A percentile compares a stretch with the other conserved stretches of the same genome.
These are phyloP conservation scores for Tylopilus balloui DNA, from an alignment of 768 basidiomycete species.

Conservation along the genomic window DNA sequence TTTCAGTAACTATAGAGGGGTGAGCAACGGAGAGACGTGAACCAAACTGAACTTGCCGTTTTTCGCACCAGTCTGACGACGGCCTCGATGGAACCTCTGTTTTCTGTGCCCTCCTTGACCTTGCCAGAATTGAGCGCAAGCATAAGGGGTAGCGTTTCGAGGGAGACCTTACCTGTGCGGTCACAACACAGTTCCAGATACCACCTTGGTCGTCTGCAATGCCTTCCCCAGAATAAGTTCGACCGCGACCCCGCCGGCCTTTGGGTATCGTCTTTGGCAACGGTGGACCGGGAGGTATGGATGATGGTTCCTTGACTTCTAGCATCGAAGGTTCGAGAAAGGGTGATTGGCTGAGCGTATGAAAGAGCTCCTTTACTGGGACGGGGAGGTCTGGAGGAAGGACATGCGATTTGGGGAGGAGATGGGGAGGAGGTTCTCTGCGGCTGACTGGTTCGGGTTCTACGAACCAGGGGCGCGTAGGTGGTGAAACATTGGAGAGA, in stretches of 20 bases:
- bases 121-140: constrained; percentile 23
- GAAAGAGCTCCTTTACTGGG: constrained; percentile 51
- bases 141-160: too few species aligned
- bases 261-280: constrained; percentile 54
- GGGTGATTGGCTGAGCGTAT: constrained; percentile 55
- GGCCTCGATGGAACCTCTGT: constrained; percentile 70
- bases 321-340: constrained; percentile 61
- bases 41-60: constrained; percentile 44
- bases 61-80: constrained; percentile 68
- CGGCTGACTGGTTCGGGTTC: constrained; percentile 36
- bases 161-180: constrained; percentile 54
- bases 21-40: constrained; percentile 8
- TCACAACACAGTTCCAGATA: constrained; percentile 74
- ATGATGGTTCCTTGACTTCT: constrained; percentile 48
- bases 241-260: constrained; percentile 60
- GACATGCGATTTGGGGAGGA: constrained; percentile 25
- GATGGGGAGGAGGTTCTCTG: constrained; percentile 25
- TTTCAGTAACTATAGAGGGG: constrained; percentile 48
- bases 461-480: constrained; percentile 61
- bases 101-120: constrained; percentile 86
- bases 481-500: constrained; percentile 5
- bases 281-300: constrained; percentile 53
- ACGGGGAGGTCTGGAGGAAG: constrained; percentile 50
- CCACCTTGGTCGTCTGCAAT: constrained; percentile 46
- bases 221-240: constrained; percentile 65